phyloP scores from a whole-genome alignment of 495 filamentous ascomycete genomes.

The Thozetella sp. region DNA sequence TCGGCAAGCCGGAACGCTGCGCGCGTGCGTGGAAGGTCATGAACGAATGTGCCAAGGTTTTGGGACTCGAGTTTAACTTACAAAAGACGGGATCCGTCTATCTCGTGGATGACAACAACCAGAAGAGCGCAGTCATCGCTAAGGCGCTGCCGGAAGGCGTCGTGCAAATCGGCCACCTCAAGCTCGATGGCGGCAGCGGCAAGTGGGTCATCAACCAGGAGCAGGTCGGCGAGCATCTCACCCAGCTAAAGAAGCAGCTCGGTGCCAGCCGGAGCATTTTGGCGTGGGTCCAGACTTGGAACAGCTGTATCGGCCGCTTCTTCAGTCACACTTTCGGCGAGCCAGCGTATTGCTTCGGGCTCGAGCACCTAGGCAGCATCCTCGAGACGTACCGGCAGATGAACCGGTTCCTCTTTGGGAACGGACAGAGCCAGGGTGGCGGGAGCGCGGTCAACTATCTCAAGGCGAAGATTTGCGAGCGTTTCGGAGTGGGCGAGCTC shows the following conservation, averaged over 20 bases:
- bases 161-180: conserved; percentile 65
- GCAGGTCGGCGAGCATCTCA: conserved; percentile 62
- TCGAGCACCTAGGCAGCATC: conserved; percentile 62
- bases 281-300: conserved; percentile 68
- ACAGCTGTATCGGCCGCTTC: conserved; percentile 64
- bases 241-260: conserved; percentile 61
- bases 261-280: conserved; percentile 55
- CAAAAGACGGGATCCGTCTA: conserved; percentile 64
- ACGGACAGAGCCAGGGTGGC: conserved; percentile 9
- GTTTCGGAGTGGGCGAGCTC: conserved; percentile 55
- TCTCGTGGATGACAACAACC: conserved; percentile 19
- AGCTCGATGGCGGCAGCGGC: conserved; percentile 52
- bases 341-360: conserved; percentile 65
- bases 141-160: conserved; percentile 52
- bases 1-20: conserved; percentile 56
- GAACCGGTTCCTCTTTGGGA: conserved; percentile 36
- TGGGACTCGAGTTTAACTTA: conserved; percentile 62
- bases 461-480: conserved; percentile 49
- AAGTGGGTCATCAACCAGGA: conserved; percentile 64
- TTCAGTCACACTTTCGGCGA: conserved; percentile 70
- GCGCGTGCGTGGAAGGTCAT: conserved; percentile 61
- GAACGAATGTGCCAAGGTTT: conserved; percentile 51
- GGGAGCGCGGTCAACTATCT: conserved; percentile 41
- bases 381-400: conserved; percentile 60
- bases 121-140: conserved; percentile 17